These are phyloP conservation scores for Dendrobium officinale DNA, from an alignment of 106 monocot species.

Conservation along the genomic window DNA sequence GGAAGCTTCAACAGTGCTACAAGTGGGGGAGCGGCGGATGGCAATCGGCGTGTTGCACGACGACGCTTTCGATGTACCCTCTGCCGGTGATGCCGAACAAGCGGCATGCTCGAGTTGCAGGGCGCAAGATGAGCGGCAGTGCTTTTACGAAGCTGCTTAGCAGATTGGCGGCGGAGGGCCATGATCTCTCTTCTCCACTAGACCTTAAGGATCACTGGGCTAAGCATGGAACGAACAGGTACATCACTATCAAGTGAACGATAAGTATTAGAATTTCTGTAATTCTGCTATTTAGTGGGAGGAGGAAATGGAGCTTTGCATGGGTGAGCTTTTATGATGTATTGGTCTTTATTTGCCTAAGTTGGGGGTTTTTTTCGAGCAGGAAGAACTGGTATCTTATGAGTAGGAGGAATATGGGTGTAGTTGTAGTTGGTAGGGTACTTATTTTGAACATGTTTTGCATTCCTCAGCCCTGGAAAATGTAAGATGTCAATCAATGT, in stretches of 20 bases:
- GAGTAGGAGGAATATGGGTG: background rate
- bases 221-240: slow-evolving; percentile 68
- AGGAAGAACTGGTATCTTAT: background rate
- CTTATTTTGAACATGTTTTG: background rate
- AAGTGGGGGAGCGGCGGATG: slow-evolving; percentile 71
- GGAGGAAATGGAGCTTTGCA: background rate
- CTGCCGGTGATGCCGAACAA: slow-evolving; percentile 52
- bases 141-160: slow-evolving; percentile 50
- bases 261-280: background rate
- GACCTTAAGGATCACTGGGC: slow-evolving; percentile 72
- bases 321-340: background rate
- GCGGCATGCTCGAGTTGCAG: slow-evolving; percentile 45
- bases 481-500: background rate
- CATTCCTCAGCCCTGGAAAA: background rate
- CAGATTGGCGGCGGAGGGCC: slow-evolving; percentile 43
- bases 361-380: background rate
- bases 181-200: slow-evolving; percentile 46
- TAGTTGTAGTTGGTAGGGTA: background rate
- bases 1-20: slow-evolving; percentile 51
- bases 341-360: background rate
- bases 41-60: slow-evolving; percentile 65
- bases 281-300: background rate
- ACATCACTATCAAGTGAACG: slow-evolving; percentile 58
- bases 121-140: slow-evolving; percentile 63
- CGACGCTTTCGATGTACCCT: slow-evolving; percentile 48